Evolutionary conservation across 169 alveolate genomes (phyloP).

Genomic region (Plasmodium relictum): DNA sequence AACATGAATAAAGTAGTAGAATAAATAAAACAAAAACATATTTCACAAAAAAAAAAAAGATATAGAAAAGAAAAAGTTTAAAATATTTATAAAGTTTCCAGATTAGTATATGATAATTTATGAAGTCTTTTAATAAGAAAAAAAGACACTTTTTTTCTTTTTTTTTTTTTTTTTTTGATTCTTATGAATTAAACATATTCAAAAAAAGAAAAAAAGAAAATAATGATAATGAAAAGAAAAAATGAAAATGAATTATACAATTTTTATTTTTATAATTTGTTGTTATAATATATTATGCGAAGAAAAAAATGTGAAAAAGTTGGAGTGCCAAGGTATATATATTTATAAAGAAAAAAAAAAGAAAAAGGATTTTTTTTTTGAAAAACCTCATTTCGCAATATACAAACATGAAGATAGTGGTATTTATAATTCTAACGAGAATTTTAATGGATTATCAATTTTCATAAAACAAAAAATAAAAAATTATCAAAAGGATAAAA

Average conservation of each 20-base stretch:
- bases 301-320: neutral
- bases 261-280: neutral
- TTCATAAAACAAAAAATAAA: conserved; percentile 16
- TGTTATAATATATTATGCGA: neutral
- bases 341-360: conserved; percentile 15
- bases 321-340: conserved; percentile 47
- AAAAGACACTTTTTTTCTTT: no score
- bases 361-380: neutral
- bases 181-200: no score
- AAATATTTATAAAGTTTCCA: no score
- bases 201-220: no score
- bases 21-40: neutral
- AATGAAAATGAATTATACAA: no score
- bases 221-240: no score
- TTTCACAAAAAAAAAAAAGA: no score
- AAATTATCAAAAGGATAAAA: conserved; percentile 7
- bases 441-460: conserved; percentile 44
- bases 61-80: no score
- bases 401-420: conserved; percentile 24
- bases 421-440: conserved; percentile 39
- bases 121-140: no score
- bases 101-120: no score
- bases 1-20: no score
- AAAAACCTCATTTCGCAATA: conserved; percentile 11
- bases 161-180: no score